A percentile compares a stretch with the other conserved stretches of the same genome.
Evolutionary conservation across 163 green algal species (phyloP).

Genomic region (Scenedesmus sp.): DNA sequence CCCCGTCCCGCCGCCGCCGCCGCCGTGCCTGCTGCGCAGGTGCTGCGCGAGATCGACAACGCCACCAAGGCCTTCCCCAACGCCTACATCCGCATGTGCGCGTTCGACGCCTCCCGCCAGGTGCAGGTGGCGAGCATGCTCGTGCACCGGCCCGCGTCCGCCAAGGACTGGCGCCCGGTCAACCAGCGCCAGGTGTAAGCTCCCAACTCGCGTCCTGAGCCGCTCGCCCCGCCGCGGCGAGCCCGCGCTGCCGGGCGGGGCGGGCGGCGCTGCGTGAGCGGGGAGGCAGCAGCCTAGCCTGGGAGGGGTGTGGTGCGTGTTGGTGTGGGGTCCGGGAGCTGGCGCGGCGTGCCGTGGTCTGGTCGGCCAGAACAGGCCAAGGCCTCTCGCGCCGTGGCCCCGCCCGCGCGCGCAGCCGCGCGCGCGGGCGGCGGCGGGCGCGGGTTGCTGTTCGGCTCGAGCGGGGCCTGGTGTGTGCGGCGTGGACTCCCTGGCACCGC

Average conservation of each 20-base stretch:
- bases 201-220: not conserved
- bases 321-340: not conserved
- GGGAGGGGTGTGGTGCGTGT: not conserved
- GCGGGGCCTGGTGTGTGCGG: not conserved
- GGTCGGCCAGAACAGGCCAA: no score
- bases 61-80: slow-evolving; percentile 84
- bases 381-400: no score
- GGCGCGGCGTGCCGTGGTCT: not conserved
- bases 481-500: not conserved
- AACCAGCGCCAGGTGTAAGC: slow-evolving; percentile 41
- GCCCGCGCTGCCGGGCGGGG: not conserved
- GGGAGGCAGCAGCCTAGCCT: not conserved
- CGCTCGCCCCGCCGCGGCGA: not conserved
- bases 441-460: not conserved
- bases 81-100: slow-evolving; percentile 89
- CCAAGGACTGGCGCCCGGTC: slow-evolving; percentile 65
- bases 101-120: slow-evolving; percentile 77
- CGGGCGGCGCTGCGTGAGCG: not conserved
- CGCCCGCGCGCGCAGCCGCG: not conserved
- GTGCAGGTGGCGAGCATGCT: slow-evolving; percentile 92
- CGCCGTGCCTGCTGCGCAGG: no score
- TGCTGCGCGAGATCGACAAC: slow-evolving; percentile 80
- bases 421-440: not conserved
- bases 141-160: slow-evolving; percentile 80
- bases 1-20: no score